Evolutionary conservation across 116 monocot genomes (phyloP), one percentile per base, ranked within the genome.

Genomic region (Cymodocea nodosa): DNA sequence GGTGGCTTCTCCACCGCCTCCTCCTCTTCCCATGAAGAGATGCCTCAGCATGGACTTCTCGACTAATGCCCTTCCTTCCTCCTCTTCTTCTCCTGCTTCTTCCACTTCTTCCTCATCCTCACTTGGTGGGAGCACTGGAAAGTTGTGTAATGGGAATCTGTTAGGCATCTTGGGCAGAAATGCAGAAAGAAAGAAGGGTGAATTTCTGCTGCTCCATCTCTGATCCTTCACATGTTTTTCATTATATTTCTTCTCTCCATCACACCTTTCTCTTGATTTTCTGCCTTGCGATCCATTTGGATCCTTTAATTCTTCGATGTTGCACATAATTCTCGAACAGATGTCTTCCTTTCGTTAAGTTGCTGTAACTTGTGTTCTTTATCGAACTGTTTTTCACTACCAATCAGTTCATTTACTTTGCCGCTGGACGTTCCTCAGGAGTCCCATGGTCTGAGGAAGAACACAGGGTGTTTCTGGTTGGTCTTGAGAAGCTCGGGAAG

Each of bases 401-500:
- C 44, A 44, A 44, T 44, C 44, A 44, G 44, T 44, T 44, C 44
- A 44, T 11, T 44, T 6, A 44, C 2, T 23, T 49, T 49, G 65
- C 50, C 11, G 5, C 40, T 55, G 52, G 30, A 56, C n/a, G 35
- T 56, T 68, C 50, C 4, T 51, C 24, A 94, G 93, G 93, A 55
- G 72, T 86, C 54, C 82, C 93, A 51, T 94, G 93, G 93, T 82
- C 78, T 19, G 89, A 94, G 78, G 86, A 86, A 75, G 93, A 94
- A 50, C 93, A 94, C 76, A 67, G 76, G 20, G 48, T 51, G 14
- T 94, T 94, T 52, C 74, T 94, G 17, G 57, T 72, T 9, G 93
- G 93, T 17, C 82, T 93, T 0, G 83, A 81, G 66, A 89, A 82
- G 76, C 81, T 84, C 11, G 93, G 93, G 6, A 89, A 86, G 65